phyloP scores from a whole-genome alignment of 768 basidiomycete genomes.

The Zangia roseola region DNA sequence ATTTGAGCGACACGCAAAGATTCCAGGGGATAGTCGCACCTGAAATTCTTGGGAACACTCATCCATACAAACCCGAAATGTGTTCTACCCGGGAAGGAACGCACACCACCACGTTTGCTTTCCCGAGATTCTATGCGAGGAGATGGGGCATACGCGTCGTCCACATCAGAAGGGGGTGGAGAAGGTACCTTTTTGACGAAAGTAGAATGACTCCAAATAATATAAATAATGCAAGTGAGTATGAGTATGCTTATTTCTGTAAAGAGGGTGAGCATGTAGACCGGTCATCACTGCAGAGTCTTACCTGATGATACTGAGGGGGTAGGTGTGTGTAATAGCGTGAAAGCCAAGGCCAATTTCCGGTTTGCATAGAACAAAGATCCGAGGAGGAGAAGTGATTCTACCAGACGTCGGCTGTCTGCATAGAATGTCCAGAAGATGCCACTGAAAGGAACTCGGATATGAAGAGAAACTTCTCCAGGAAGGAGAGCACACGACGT shows the following conservation, averaged over 20 bases:
- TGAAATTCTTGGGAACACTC: constrained; percentile 86
- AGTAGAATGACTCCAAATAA: constrained; percentile 58
- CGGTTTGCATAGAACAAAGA: constrained; percentile 58
- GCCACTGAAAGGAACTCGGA: constrained; percentile 44
- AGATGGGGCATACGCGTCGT: constrained; percentile 29
- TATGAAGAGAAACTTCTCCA: constrained; percentile 42
- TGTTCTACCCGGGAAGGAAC: constrained; percentile 37
- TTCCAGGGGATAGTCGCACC: constrained; percentile 40
- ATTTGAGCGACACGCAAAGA: constrained; percentile 10
- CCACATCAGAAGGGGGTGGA: constrained; percentile 15
- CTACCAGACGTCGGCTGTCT: constrained; percentile 60
- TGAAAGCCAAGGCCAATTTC: constrained; percentile 28
- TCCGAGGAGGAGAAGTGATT: constrained; percentile 62
- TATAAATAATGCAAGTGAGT: constrained; percentile 55
- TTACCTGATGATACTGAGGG: constrained; percentile 55
- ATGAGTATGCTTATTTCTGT: constrained; percentile 60
- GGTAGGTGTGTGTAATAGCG: constrained; percentile 25
- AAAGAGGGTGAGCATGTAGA: constrained; percentile 4
- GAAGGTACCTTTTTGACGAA: constrained; percentile 30
- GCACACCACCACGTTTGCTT: constrained; percentile 35
- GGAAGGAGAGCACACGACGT: constrained; percentile 44
- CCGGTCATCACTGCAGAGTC: constrained; percentile 4
- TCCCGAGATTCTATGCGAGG: constrained; percentile 53
- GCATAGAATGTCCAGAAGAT: constrained; percentile 49
- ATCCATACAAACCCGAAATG: constrained; percentile 82